Conservation (phyloP, 441 rosid species). For the Sinapis alba region DNA sequence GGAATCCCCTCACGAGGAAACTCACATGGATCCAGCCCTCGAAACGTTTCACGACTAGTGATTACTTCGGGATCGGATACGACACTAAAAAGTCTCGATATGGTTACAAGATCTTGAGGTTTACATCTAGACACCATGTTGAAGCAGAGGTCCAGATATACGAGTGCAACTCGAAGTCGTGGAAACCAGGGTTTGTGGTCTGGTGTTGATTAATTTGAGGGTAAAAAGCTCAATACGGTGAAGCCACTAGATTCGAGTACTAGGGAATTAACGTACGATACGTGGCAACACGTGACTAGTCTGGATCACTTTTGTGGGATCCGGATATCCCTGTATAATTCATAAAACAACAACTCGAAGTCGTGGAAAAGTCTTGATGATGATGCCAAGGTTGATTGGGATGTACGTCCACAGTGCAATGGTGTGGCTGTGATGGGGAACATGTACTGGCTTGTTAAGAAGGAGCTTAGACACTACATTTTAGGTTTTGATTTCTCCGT, state of each 20-base stretch:
- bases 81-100: neutral
- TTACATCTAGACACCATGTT: neutral
- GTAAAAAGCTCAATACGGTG: too few relatives aligned
- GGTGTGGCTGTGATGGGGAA: neutral
- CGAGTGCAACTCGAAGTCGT: neutral
- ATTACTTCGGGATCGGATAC: neutral
- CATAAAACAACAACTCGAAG: neutral
- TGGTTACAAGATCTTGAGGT: neutral
- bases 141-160: neutral
- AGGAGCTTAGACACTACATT: neutral
- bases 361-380: neutral
- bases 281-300: too few relatives aligned
- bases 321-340: too few relatives aligned
- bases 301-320: too few relatives aligned
- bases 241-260: too few relatives aligned
- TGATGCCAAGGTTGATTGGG: neutral
- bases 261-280: too few relatives aligned
- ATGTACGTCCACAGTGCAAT: neutral
- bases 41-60: neutral
- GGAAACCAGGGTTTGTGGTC: too few relatives aligned
- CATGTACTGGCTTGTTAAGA: neutral
- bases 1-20: neutral
- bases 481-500: neutral
- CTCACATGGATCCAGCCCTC: neutral
- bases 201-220: too few relatives aligned